Base-by-base conservation (phyloP, 352 stramenopile genomes). In the Globisporangium canariense region DNA sequence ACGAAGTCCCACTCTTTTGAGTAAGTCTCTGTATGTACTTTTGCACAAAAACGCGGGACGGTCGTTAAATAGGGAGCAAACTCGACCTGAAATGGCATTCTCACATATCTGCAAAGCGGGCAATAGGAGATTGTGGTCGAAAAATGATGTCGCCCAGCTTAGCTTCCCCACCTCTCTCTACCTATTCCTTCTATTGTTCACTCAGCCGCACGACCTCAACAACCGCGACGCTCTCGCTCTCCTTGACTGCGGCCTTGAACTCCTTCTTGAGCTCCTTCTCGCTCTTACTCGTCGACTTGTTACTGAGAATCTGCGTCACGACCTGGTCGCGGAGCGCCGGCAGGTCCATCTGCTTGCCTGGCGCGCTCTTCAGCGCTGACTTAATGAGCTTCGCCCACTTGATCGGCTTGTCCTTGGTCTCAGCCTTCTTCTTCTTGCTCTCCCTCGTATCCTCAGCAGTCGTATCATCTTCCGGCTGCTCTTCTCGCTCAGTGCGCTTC, bases 331-430 rank as follows among this genome's bases (percentile, higher is more conserved):
- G 73, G 45, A 93, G 74, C 57, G 45, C 51, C 51, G 75, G 70
- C 51, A 90, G 68, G 18, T 93, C 79, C 58, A 93, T 55, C 57
- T 89, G 65, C 53, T 79, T 83, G 13, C 47, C 67, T 6, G 64
- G 36, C 28, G 75, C 51, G 14, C 68, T 77, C 66, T 90, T 90
- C 9, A 91, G 63, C 58, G 68, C 63, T 25, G 65, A 60, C 58
- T 86, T 88, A 43, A 93, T 79, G 0, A 90, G 65, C 64, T 93
- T 91, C 52, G 66, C 59, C 85, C 82, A 93, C 65, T 91, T 94
- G 65, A 91, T 59, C 8, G 70, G 54, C 43, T 84, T 82, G 25
- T 73, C 36, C 32, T 71, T 38, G 4, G 65, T 63, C 32, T 81
- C 70, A 7, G 58, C 63, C 25, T 68, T 69, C 72, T 68, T 69